Evolutionary conservation across 345 rosid genomes (phyloP), one percentile per base, ranked within the genome.

Genomic region (Psidium guajava): DNA sequence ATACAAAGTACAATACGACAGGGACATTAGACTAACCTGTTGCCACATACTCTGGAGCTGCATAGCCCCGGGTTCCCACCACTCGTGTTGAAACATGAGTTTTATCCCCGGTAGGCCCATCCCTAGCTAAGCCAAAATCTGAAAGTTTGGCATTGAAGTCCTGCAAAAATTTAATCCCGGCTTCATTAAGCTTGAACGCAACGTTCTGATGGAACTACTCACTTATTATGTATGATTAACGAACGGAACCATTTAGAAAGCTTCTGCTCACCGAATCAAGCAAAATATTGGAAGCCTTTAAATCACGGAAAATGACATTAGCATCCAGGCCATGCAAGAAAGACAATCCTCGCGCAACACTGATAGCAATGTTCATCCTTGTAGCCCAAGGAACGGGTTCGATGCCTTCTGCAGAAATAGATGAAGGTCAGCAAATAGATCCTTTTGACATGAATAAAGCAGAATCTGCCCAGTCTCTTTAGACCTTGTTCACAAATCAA

Each of bases 121-220:
- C 98, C 91, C 96, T 92, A 51, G 98, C 99, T 84, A 97, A 89
- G 58, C 99, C 99, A 88, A 97, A 97, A 89, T 97, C 99, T 42
- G 99, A 95, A 86, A 97, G 97, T 89, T 91, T 95, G 15, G 96
- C 95, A 84, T 90, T 93, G 85, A 90, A 95, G 50, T 91, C 97
- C 99, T 97, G 88, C 74, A 85, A 27, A 27, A 82, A 27, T 36
- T 36, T 25, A 73, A 83, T 64, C 57, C 25, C 25, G 6, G 25
- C 80, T 77, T 89, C 83, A 89, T 54, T 24, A 20, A 81, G 83
- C 69, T 9, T 32, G 9, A 36, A 36, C 13, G 13, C 13, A 20
- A 36, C 13, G 25, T 32, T 36, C 25, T 36, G 20, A 44, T 69
- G 47, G 25, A 69, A 69, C 58, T 11, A 14, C 82, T 61, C 32